Percentiles rank a stretch among this genome's conserved stretches.
Conservation (phyloP, 176 grass and related monocot species). For the Puya raimondii region DNA sequence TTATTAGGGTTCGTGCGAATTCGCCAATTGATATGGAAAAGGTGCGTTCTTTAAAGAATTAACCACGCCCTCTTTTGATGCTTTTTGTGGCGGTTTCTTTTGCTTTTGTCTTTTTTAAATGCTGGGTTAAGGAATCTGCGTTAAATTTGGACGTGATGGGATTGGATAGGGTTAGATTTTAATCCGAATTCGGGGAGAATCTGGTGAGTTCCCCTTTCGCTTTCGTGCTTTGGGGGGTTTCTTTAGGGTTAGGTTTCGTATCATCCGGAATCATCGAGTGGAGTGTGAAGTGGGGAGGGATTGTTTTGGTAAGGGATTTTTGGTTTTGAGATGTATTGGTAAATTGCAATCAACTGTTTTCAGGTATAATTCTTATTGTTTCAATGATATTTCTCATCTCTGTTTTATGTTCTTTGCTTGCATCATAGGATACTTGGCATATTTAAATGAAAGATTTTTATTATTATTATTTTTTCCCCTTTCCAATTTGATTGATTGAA, state of each 20-base stretch:
- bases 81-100: background rate
- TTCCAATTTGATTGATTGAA: too few relatives aligned
- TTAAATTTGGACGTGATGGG: background rate
- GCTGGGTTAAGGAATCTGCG: background rate
- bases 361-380: too few relatives aligned
- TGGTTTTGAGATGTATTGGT: too few relatives aligned
- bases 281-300: background rate
- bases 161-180: background rate
- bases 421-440: too few relatives aligned
- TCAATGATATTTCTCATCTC: too few relatives aligned
- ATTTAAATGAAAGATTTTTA: too few relatives aligned
- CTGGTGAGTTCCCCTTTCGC: background rate
- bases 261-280: background rate
- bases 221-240: background rate
- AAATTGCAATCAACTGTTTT: too few relatives aligned
- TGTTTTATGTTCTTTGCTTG: too few relatives aligned
- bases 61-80: background rate
- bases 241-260: background rate
- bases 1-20: slow-evolving; percentile 17
- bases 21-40: slow-evolving; percentile 20
- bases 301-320: background rate
- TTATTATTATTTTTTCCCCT: too few relatives aligned
- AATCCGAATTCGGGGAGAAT: background rate
- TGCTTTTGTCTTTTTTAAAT: too few relatives aligned
- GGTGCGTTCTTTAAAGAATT: slow-evolving; percentile 25